A percentile compares a stretch with the other conserved stretches of the same genome.
These are phyloP conservation scores for Pezicula neosporulosa DNA, from an alignment of 2,329 filamentous ascomycete genomes.

Conservation along the genomic window DNA sequence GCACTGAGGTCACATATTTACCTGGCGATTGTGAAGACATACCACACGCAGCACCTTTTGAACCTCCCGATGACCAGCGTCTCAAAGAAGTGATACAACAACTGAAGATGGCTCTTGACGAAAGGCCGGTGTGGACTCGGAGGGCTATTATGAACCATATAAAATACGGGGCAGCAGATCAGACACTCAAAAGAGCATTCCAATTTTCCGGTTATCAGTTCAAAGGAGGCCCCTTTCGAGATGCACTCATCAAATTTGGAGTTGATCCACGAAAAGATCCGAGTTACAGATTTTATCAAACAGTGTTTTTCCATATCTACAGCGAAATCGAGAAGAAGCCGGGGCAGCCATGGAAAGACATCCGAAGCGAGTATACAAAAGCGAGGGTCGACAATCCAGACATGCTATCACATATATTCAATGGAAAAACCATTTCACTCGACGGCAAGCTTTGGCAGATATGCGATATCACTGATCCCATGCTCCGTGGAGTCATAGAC, in stretches of 20 bases:
- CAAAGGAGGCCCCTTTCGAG: constrained; percentile 86
- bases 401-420: constrained; percentile 70
- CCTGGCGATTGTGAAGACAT: constrained; percentile 14
- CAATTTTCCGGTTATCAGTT: constrained; percentile 91
- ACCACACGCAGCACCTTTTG: constrained; percentile 9
- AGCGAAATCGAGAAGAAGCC: constrained; percentile 15
- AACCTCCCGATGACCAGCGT: constrained; percentile 39
- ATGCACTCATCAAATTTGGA: constrained; percentile 81
- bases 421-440: constrained; percentile 68
- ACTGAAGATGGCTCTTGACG: constrained; percentile 62
- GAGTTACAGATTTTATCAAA: constrained; percentile 80
- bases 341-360: constrained; percentile 11
- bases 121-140: constrained; percentile 83
- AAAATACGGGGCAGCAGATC: constrained; percentile 44
- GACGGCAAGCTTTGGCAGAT: constrained; percentile 94
- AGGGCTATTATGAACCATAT: constrained; percentile 76
- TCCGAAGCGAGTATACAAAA: constrained; percentile 17
- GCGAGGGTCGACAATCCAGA: constrained; percentile 6
- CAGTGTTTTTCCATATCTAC: constrained; percentile 75
- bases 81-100: constrained; percentile 62
- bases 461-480: constrained; percentile 83
- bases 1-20: constrained; percentile 19
- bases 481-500: constrained; percentile 64
- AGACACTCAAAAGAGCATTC: constrained; percentile 68
- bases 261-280: constrained; percentile 79